Evolutionary conservation across 73 alveolate species (phyloP).

Genomic region (Symbiodinium natans): DNA sequence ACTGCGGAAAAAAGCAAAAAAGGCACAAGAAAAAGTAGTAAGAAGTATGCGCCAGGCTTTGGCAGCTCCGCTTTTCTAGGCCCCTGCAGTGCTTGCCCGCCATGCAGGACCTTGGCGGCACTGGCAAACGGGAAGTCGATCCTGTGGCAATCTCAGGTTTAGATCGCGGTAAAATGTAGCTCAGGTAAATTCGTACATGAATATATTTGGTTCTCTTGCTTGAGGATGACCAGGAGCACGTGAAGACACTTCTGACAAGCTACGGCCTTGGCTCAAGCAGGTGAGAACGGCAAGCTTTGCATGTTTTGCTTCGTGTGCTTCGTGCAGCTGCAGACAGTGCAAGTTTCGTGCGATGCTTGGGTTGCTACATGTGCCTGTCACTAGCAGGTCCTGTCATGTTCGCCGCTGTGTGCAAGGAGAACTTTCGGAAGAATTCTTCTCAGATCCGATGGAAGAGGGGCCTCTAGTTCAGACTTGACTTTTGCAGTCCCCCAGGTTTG

Average conservation of each 20-base stretch:
- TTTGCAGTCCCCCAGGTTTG: constrained; percentile 26
- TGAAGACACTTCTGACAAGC: constrained; percentile 61
- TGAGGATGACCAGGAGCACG: constrained; percentile 84
- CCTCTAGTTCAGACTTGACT: background rate
- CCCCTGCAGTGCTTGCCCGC: background rate
- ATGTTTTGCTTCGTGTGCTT: background rate
- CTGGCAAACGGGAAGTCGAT: constrained; percentile 83
- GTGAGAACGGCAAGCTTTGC: background rate
- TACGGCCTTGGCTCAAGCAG: background rate
- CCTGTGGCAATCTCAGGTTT: background rate
- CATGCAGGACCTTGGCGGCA: constrained; percentile 56
- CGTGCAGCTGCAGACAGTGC: background rate
- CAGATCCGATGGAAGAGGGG: background rate
- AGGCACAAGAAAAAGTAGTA: background rate
- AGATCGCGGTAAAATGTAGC: background rate
- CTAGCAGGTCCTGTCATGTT: constrained; percentile 69
- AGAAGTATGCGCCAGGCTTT: background rate
- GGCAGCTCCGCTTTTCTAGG: background rate
- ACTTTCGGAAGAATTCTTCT: constrained; percentile 33
- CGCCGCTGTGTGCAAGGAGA: constrained; percentile 84
- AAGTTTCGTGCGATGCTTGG: background rate
- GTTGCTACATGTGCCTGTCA: background rate
- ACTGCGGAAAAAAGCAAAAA: too few relatives aligned
- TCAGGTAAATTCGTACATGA: background rate
- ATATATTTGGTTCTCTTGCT: too few relatives aligned